These are phyloP conservation scores for Pulicaria dysenterica DNA, from an alignment of 129 eudicot species.

Conservation along the genomic window DNA sequence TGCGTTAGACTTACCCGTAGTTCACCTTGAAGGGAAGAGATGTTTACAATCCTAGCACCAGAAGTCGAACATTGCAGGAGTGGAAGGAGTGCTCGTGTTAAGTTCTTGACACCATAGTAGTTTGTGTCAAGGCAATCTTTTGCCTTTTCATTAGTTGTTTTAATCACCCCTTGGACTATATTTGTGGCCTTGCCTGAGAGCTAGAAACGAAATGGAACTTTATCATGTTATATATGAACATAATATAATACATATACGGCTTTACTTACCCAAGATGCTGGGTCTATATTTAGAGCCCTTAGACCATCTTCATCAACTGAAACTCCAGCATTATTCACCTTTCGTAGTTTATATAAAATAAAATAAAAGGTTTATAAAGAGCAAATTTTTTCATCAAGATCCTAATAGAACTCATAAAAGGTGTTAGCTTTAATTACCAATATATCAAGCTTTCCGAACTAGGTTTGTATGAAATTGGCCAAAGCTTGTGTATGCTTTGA, in stretches of 20 bases:
- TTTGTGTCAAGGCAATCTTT: slow-evolving; percentile 70
- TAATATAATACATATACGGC: background rate
- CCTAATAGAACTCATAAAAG: background rate
- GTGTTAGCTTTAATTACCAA: slow-evolving; percentile 55
- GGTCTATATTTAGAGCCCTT: slow-evolving; percentile 65
- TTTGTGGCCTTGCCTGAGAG: slow-evolving; percentile 68
- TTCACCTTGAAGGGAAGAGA: slow-evolving; percentile 69
- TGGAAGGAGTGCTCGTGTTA: slow-evolving; percentile 81
- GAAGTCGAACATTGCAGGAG: slow-evolving; percentile 55
- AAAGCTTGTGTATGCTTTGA: slow-evolving; percentile 53
- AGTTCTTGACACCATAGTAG: slow-evolving; percentile 75
- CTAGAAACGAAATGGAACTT: slow-evolving; percentile 27
- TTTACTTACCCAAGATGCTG: slow-evolving; percentile 61
- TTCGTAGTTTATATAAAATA: slow-evolving; percentile 6
- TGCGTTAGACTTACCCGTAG: slow-evolving; percentile 46
- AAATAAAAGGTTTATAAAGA: background rate
- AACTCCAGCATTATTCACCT: slow-evolving; percentile 93
- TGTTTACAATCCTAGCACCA: slow-evolving; percentile 78
- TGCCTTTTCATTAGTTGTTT: slow-evolving; percentile 58
- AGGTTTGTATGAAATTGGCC: slow-evolving; percentile 48
- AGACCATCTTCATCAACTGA: slow-evolving; percentile 76
- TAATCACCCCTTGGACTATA: slow-evolving; percentile 59
- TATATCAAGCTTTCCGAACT: slow-evolving; percentile 71
- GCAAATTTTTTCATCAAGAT: background rate
- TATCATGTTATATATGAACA: slow-evolving; percentile 6